Evolutionary conservation across 2,329 filamentous ascomycete genomes (phyloP).

Genomic region (Microdochium nivale): DNA sequence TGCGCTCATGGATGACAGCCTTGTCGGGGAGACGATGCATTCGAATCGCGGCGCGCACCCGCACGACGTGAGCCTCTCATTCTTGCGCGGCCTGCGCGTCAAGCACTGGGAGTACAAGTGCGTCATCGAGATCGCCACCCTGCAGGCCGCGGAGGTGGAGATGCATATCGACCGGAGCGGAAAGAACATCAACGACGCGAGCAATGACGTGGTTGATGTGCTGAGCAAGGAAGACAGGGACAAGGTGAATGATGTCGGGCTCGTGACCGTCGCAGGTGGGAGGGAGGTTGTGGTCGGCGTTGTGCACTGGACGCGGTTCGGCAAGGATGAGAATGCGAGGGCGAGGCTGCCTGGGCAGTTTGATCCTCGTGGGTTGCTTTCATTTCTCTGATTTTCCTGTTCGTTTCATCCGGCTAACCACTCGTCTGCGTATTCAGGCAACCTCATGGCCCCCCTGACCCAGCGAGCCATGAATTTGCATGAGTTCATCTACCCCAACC

Average conservation of each 20-base stretch:
- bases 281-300: not conserved
- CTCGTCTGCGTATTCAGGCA: not conserved
- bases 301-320: not conserved
- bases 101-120: not conserved
- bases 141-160: not conserved
- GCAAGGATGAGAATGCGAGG: not conserved
- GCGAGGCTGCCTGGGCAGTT: not conserved
- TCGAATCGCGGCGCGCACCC: not conserved
- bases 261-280: not conserved
- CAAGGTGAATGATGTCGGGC: not conserved
- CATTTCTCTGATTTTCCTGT: not conserved
- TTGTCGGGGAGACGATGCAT: not conserved
- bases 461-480: not conserved
- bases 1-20: not conserved
- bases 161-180: not conserved
- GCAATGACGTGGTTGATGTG: not conserved
- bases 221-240: not conserved
- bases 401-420: not conserved
- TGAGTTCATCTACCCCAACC: not conserved
- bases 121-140: not conserved
- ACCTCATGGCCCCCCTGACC: not conserved
- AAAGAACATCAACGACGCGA: not conserved
- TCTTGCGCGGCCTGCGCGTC: not conserved
- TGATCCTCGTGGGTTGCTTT: not conserved
- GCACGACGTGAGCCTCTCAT: not conserved